phyloP scores from a whole-genome alignment of 1,284 basidiomycete species.

The Tremellales sp. region DNA sequence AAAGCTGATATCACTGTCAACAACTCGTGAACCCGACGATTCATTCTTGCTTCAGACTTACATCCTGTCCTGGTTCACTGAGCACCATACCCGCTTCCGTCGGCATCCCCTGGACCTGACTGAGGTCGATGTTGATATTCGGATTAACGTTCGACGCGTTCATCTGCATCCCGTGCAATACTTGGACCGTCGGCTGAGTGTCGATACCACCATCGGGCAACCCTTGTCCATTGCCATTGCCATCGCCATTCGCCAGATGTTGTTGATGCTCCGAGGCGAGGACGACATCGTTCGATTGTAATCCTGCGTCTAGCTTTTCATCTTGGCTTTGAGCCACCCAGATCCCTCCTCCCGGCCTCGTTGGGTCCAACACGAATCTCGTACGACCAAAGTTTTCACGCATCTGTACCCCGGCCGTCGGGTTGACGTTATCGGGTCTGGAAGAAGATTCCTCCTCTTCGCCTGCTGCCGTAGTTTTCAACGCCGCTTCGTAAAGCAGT shows the following conservation, averaged over 20 bases:
- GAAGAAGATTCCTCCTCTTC: constrained; percentile 22
- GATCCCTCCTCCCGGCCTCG: constrained; percentile 73
- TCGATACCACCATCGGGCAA: not conserved
- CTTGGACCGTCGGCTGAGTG: not conserved
- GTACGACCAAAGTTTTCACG: constrained; percentile 34
- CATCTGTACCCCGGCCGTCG: constrained; percentile 49
- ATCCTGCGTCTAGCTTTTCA: constrained; percentile 28
- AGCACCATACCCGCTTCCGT: not conserved
- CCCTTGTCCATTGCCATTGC: constrained; percentile 5
- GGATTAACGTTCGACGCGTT: constrained; percentile 29
- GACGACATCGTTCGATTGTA: constrained; percentile 13
- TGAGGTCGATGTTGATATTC: constrained; percentile 21
- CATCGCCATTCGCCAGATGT: constrained; percentile 3
- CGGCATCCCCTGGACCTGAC: not conserved
- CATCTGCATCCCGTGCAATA: constrained; percentile 3
- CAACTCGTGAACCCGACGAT: not conserved
- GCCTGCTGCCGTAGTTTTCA: constrained; percentile 55
- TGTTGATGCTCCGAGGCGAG: constrained; percentile 14
- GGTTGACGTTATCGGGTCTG: constrained; percentile 45
- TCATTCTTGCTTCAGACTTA: not conserved
- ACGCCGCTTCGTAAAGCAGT: constrained; percentile 84
- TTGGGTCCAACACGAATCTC: constrained; percentile 36
- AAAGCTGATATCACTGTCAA: not conserved
- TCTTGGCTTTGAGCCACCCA: constrained; percentile 59
- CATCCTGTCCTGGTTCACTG: not conserved